Evolutionary conservation across 2,329 filamentous ascomycete species (phyloP).

Genomic region (Claviceps africana): DNA sequence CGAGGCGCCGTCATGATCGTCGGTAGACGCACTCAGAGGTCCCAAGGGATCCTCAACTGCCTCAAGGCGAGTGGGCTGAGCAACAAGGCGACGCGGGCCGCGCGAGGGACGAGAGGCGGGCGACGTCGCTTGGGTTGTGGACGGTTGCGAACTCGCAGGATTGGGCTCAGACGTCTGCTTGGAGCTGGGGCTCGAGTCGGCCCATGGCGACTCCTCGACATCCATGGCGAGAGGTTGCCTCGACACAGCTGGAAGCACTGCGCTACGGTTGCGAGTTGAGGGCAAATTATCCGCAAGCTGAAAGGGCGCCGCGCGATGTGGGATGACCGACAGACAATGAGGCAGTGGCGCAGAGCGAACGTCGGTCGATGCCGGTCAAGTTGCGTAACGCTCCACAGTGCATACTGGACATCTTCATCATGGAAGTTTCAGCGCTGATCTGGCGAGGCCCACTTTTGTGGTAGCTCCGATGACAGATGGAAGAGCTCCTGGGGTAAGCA

Average conservation of each 20-base stretch:
- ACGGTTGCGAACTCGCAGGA: conserved; percentile 15
- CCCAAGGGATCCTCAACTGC: conserved; percentile 66
- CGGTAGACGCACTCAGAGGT: conserved; percentile 54
- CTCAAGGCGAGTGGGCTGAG: conserved; percentile 65
- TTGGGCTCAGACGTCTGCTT: conserved; percentile 20
- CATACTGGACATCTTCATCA: neutral
- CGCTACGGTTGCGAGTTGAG: neutral
- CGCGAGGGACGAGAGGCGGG: conserved; percentile 29
- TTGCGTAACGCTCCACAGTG: conserved; percentile 3
- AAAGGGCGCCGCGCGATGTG: neutral
- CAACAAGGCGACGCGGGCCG: conserved; percentile 49
- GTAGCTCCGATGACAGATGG: neutral
- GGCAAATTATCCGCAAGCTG: neutral
- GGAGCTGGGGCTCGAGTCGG: conserved; percentile 27
- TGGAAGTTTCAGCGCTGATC: neutral
- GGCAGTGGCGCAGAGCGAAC: conserved; percentile 2
- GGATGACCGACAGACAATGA: neutral
- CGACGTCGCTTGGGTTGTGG: conserved; percentile 8
- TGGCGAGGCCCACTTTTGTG: conserved; percentile 1
- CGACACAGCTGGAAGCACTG: neutral
- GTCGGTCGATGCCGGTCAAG: conserved; percentile 1
- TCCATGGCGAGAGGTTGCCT: conserved; percentile 24
- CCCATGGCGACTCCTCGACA: conserved; percentile 40
- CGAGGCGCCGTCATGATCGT: conserved; percentile 24
- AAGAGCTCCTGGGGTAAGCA: too few relatives aligned